These are phyloP conservation scores for Spinacia oleracea DNA, from an alignment of 179 eudicot species.

Conservation along the genomic window DNA sequence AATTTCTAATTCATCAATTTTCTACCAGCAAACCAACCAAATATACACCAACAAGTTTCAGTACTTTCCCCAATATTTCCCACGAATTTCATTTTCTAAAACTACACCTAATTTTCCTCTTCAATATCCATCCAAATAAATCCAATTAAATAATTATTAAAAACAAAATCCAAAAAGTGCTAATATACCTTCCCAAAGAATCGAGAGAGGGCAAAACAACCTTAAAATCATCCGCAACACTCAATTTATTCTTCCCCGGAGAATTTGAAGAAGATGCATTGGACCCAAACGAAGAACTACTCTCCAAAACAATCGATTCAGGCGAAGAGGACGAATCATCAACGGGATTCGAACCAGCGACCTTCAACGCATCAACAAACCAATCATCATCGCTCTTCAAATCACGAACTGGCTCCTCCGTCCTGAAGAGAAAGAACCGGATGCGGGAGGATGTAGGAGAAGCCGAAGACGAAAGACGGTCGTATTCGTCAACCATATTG, in stretches of 20 bases:
- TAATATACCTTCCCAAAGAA: slow-evolving; percentile 63
- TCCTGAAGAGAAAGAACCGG: slow-evolving; percentile 63
- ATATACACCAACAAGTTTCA: neutral
- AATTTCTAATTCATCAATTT: neutral
- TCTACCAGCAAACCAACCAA: neutral
- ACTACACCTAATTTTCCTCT: neutral
- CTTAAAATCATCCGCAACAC: slow-evolving; percentile 43
- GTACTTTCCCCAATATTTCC: neutral
- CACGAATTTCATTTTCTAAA: neutral
- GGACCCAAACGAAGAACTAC: slow-evolving; percentile 72
- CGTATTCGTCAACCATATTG: slow-evolving; percentile 82
- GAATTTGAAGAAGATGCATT: slow-evolving; percentile 63
- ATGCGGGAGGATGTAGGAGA: slow-evolving; percentile 49
- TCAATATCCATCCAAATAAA: too few species aligned
- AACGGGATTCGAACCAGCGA: slow-evolving; percentile 38
- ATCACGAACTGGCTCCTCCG: neutral
- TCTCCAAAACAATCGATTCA: slow-evolving; percentile 63
- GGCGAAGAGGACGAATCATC: slow-evolving; percentile 23
- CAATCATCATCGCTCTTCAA: slow-evolving; percentile 45
- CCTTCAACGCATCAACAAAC: slow-evolving; percentile 66
- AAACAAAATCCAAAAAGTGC: neutral
- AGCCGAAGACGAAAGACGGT: slow-evolving; percentile 33
- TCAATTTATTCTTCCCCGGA: slow-evolving; percentile 48
- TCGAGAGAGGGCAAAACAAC: slow-evolving; percentile 42
- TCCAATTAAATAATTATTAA: neutral